A percentile compares a stretch with the other conserved stretches of the same genome.
Conservation (phyloP, 306 rosid genomes). For the Lathyrus oleraceus region DNA sequence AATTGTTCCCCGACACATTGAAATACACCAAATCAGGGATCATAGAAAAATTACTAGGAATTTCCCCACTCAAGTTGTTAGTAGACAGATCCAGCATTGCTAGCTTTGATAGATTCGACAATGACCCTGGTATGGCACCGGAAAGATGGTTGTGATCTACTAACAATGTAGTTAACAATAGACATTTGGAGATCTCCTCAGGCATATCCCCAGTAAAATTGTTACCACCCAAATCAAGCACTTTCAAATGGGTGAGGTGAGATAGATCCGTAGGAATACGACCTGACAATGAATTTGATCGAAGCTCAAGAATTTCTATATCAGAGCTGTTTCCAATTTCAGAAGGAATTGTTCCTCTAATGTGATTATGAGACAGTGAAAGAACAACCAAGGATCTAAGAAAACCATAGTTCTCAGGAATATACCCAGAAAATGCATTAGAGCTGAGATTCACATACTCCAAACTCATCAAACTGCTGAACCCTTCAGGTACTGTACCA, state of each 20-base stretch:
- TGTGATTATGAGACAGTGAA: constrained; percentile 68
- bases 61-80: constrained; percentile 75
- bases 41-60: constrained; percentile 58
- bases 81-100: constrained; percentile 68
- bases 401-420: constrained; percentile 83
- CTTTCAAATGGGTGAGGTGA: constrained; percentile 55
- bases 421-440: constrained; percentile 67
- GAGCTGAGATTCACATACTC: constrained; percentile 70
- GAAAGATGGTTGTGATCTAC: constrained; percentile 66
- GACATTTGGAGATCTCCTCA: constrained; percentile 69
- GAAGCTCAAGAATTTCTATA: constrained; percentile 63
- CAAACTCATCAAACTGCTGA: constrained; percentile 84
- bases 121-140: constrained; percentile 66
- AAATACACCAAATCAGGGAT: constrained; percentile 56
- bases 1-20: constrained; percentile 71
- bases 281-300: constrained; percentile 60
- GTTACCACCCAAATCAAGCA: constrained; percentile 74
- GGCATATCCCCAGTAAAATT: constrained; percentile 73
- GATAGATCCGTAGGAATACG: constrained; percentile 68
- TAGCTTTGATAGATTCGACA: constrained; percentile 57
- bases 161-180: constrained; percentile 48
- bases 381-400: constrained; percentile 67
- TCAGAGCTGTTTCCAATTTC: constrained; percentile 81
- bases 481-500: constrained; percentile 88
- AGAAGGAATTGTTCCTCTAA: constrained; percentile 61